Conservation (phyloP, 495 filamentous ascomycete species). For the Aspergillus mulundensis region DNA sequence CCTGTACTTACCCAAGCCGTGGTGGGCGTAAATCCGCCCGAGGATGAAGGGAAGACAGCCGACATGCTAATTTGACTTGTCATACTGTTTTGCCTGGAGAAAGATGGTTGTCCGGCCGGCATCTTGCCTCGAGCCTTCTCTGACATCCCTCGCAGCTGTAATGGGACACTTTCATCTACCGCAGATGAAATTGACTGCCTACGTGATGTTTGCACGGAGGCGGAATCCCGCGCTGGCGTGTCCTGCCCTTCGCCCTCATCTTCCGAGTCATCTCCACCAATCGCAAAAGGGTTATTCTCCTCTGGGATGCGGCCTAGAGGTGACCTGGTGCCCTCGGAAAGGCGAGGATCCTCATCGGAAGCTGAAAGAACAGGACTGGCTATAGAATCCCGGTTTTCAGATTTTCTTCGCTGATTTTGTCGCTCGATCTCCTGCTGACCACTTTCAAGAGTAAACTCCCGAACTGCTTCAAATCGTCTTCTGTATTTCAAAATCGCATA, state of each 20-base stretch:
- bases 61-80: slow-evolving; percentile 72
- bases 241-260: slow-evolving; percentile 60
- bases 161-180: slow-evolving; percentile 76
- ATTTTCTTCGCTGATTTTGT: slow-evolving; percentile 69
- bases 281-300: slow-evolving; percentile 71
- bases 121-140: slow-evolving; percentile 97
- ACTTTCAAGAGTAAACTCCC: slow-evolving; percentile 91
- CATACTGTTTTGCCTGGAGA: slow-evolving; percentile 89
- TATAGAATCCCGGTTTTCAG: slow-evolving; percentile 39
- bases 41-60: slow-evolving; percentile 44
- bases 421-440: slow-evolving; percentile 91
- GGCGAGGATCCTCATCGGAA: slow-evolving; percentile 70
- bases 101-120: slow-evolving; percentile 77
- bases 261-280: slow-evolving; percentile 85
- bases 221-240: slow-evolving; percentile 68
- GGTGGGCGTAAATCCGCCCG: slow-evolving; percentile 71
- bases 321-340: slow-evolving; percentile 57
- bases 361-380: slow-evolving; percentile 42
- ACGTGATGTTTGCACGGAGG: slow-evolving; percentile 65
- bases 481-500: slow-evolving; percentile 74
- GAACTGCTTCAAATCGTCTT: slow-evolving; percentile 82
- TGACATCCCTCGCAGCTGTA: slow-evolving; percentile 92
- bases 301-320: slow-evolving; percentile 77
- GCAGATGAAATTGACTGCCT: slow-evolving; percentile 69
- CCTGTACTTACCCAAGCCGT: slow-evolving; percentile 58